A percentile compares a stretch with the other conserved stretches of the same genome.
Conservation (phyloP, 305 asterid species). For the Solanum hybrid region DNA sequence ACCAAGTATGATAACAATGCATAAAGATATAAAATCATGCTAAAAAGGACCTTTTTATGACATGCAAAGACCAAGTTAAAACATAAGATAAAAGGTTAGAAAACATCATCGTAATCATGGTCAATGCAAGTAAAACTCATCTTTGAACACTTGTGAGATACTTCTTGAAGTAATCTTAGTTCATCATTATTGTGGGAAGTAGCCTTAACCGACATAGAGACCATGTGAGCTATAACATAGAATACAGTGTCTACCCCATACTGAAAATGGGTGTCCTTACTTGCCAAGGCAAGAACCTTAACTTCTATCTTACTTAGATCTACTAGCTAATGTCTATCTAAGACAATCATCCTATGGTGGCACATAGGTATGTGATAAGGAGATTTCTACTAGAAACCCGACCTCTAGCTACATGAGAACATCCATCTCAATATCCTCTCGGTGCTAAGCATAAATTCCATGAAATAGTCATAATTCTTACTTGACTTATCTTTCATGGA, state of each 20-base stretch:
- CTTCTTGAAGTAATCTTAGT: background rate
- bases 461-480: too few relatives aligned
- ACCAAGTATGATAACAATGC: background rate
- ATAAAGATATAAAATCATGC: background rate
- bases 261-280: background rate
- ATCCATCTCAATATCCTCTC: too few relatives aligned
- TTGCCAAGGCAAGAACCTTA: background rate
- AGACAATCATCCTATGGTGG: background rate
- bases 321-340: background rate
- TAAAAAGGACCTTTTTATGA: background rate
- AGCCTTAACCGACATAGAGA: background rate
- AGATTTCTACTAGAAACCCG: background rate
- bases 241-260: background rate
- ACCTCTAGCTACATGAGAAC: background rate
- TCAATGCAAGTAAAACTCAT: background rate
- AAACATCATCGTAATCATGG: background rate
- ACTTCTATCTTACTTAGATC: background rate
- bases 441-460: too few relatives aligned
- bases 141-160: background rate
- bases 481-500: too few relatives aligned
- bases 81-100: background rate
- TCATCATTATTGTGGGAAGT: background rate
- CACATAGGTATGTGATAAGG: background rate
- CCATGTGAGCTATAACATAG: background rate
- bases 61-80: background rate